Evolutionary conservation across 1,139 yeast genomes (phyloP), one percentile per base, ranked within the genome.

Genomic region (Suhomyces maxii): DNA sequence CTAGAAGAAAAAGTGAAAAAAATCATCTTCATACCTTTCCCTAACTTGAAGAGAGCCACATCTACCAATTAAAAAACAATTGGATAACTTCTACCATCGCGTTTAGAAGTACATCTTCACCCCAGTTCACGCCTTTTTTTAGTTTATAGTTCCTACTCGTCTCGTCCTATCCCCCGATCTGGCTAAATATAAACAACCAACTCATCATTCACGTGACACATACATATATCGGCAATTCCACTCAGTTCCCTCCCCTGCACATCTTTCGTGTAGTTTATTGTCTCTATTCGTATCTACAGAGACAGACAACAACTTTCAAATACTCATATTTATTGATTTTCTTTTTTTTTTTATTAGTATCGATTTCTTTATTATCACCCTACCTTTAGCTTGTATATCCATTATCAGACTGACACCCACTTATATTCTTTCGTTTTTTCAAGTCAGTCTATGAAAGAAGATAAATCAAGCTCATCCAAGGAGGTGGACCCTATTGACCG

Each of bases 361-460:
- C 6, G 23, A 25, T 25, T 37, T n/a, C 13, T 34, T 32, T 25
- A 14, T 25, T 32, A 12, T 9, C 32, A 11, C 13, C 37, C 14
- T 14, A 10, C 26, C 37, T 7, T 12, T 5, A 36, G 37, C 38
- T 26, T 11, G 31, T 14, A 18, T 18, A 18, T 18, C 23, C 23
- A 18, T 23, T 30, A 38, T 26, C 36, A 26, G 42, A 36, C 42
- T 39, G 42, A 41, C 35, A 36, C 48, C 48, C 45, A 45, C 48
- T 18, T 36, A 26, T 28, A 30, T 38, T 45, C 48, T 38, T 45
- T 45, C 48, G 42, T 39, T 45, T 23, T 28, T 11, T 7, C 31
- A 32, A 23, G 45, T 45, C 48, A 41, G 48, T 41, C 45, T 35
- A 45, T 45, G 48, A 45, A 42, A 34, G 43, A 45, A 37, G 42